A percentile compares a stretch with the other conserved stretches of the same genome.
These are phyloP conservation scores for Galium porrigens DNA, from an alignment of 305 asterid species.

Conservation along the genomic window DNA sequence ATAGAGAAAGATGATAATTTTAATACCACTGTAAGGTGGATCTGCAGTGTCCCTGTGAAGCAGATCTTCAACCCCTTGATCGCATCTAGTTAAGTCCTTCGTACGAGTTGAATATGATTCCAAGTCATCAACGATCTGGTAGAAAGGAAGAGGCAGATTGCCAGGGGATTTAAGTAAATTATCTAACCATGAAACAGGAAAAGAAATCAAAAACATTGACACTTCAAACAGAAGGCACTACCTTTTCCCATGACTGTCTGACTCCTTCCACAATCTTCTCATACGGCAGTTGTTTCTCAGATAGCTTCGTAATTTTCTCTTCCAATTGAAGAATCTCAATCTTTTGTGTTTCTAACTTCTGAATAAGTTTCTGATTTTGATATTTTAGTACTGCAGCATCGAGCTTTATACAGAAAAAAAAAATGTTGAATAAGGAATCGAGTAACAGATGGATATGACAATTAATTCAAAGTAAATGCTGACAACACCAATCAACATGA, in stretches of 20 bases:
- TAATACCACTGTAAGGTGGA: slow-evolving; percentile 19
- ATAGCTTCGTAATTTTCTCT: slow-evolving; percentile 38
- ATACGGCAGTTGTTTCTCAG: slow-evolving; percentile 51
- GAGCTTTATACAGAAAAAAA: slow-evolving; percentile 33
- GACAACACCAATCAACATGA: background rate
- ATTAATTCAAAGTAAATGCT: background rate
- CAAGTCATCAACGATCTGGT: slow-evolving; percentile 58
- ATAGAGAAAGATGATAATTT: slow-evolving; percentile 3
- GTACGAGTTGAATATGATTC: slow-evolving; percentile 36
- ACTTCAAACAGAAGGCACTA: slow-evolving; percentile 17
- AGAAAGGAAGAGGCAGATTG: slow-evolving; percentile 22
- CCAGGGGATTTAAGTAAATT: slow-evolving; percentile 5
- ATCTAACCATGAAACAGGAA: slow-evolving; percentile 4
- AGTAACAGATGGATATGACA: background rate
- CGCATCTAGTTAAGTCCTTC: slow-evolving; percentile 33
- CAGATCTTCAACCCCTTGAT: slow-evolving; percentile 31
- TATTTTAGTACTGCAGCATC: slow-evolving; percentile 78
- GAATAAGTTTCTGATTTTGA: slow-evolving; percentile 84
- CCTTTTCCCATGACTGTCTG: slow-evolving; percentile 64
- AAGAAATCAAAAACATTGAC: background rate
- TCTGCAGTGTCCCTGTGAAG: slow-evolving; percentile 31
- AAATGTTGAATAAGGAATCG: background rate
- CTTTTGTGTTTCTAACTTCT: slow-evolving; percentile 85
- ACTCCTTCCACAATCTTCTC: slow-evolving; percentile 40
- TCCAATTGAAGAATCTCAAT: slow-evolving; percentile 52